Evolutionary conservation across 352 stramenopile species (phyloP), one percentile per base, ranked within the genome.

Genomic region (Phytopythium sindhum): DNA sequence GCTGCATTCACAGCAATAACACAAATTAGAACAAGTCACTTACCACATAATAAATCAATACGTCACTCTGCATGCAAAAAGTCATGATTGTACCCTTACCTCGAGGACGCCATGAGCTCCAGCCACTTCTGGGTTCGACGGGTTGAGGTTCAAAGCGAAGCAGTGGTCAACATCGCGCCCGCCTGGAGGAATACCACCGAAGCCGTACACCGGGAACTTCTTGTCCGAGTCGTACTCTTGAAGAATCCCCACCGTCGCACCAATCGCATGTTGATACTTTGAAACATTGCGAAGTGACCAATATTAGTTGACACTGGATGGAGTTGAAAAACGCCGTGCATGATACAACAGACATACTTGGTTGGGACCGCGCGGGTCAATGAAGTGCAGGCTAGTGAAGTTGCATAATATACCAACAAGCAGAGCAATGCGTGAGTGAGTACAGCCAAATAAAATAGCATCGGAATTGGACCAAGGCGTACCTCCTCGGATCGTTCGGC

Each of bases 91-190:
- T 9, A 56, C 19, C 23, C 35, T n/a, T 62, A 89, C 78, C 65
- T 91, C 66, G 33, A 96, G 74, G 6, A 96, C 83, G 41, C 88
- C 89, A 31, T 92, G 63, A 19, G 85, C 75, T 14, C 86, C 86
- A 14, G 69, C 60, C 52, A 95, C 89, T 65, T 95, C 86, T 6
- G 81, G 81, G 23, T 88, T 86, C 7, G 74, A 80, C 37, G 75
- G 72, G 47, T 92, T 86, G 29, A 86, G 60, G 60, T 86, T 91
- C 15, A 97, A 73, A 19, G 91, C 80, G 72, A 98, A 99, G 73
- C 91, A 98, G 69, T 99, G 93, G 39, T 88, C 67, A 31, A 97
- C 88, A 15, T 84, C 73, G 17, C 65, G 61, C 14, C 64, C 67
- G 39, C 80, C 83, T 33, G 79, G 75, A 62, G 95, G 88, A 55